Conservation (phyloP, 345 rosid species). For the Citrus mangshanensis region DNA sequence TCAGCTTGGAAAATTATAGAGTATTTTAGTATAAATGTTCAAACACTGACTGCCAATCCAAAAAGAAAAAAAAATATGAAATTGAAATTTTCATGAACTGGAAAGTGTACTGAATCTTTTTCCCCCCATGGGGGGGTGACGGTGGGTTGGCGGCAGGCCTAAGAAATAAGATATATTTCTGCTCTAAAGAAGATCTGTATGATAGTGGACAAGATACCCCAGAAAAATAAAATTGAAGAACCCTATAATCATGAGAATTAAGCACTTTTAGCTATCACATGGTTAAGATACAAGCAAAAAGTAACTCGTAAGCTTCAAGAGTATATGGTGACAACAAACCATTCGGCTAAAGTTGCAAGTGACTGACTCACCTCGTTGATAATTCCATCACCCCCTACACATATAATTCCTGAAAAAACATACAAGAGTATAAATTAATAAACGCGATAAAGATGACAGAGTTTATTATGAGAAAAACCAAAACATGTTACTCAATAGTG, state of each 20-base stretch:
- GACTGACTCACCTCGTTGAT: slow-evolving; percentile 85
- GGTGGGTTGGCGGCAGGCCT: no score
- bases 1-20: neutral
- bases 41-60: neutral
- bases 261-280: neutral
- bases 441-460: slow-evolving; percentile 9
- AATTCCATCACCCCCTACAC: slow-evolving; percentile 98
- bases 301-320: slow-evolving; percentile 9
- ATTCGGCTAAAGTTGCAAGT: slow-evolving; percentile 6
- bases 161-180: no score
- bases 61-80: neutral
- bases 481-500: slow-evolving; percentile 14
- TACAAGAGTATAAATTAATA: slow-evolving; percentile 20
- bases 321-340: slow-evolving; percentile 9
- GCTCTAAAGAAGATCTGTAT: no score
- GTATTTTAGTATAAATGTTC: neutral
- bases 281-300: neutral
- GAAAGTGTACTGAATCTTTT: neutral
- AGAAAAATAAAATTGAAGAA: neutral
- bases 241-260: neutral
- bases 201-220: no score
- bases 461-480: slow-evolving; percentile 4
- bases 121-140: no score
- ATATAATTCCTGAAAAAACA: slow-evolving; percentile 71
- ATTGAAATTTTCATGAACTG: neutral